Evolutionary conservation across 1,284 basidiomycete genomes (phyloP).

Genomic region (Sporisorium iseilematis-ciliati): DNA sequence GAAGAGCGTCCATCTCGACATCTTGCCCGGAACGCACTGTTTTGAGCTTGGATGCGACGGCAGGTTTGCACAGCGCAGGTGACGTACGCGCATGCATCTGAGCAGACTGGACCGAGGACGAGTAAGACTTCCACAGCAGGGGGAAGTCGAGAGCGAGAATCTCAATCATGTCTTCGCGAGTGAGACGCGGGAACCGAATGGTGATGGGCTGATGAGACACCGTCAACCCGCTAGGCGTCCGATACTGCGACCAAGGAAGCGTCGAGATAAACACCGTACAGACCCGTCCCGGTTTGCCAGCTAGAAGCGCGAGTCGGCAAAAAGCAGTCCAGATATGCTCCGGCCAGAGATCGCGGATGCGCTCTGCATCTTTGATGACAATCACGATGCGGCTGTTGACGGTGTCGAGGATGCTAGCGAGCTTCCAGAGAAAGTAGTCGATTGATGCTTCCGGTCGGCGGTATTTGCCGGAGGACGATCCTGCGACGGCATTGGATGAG

Average conservation of each 20-base stretch:
- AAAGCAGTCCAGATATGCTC: slow-evolving; percentile 60
- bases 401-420: slow-evolving; percentile 17
- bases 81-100: slow-evolving; percentile 42
- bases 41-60: slow-evolving; percentile 21
- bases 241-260: slow-evolving; percentile 55
- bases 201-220: slow-evolving; percentile 52
- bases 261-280: slow-evolving; percentile 49
- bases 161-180: slow-evolving; percentile 41
- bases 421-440: slow-evolving; percentile 45
- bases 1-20: slow-evolving; percentile 18
- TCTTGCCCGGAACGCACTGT: slow-evolving; percentile 12
- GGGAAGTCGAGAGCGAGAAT: slow-evolving; percentile 50
- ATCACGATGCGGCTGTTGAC: slow-evolving; percentile 36
- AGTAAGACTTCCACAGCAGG: slow-evolving; percentile 31
- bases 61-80: slow-evolving; percentile 20
- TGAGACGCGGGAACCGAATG: slow-evolving; percentile 50
- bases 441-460: slow-evolving; percentile 38
- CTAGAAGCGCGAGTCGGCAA: slow-evolving; percentile 45
- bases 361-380: slow-evolving; percentile 57
- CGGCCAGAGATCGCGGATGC: slow-evolving; percentile 64
- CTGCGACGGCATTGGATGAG: slow-evolving; percentile 5
- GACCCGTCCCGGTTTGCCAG: slow-evolving; percentile 43
- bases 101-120: slow-evolving; percentile 27
- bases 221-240: slow-evolving; percentile 47
- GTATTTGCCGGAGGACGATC: slow-evolving; percentile 19